These are phyloP conservation scores for Calonectria honghensis DNA, from an alignment of 2,329 filamentous ascomycete species.

Conservation along the genomic window DNA sequence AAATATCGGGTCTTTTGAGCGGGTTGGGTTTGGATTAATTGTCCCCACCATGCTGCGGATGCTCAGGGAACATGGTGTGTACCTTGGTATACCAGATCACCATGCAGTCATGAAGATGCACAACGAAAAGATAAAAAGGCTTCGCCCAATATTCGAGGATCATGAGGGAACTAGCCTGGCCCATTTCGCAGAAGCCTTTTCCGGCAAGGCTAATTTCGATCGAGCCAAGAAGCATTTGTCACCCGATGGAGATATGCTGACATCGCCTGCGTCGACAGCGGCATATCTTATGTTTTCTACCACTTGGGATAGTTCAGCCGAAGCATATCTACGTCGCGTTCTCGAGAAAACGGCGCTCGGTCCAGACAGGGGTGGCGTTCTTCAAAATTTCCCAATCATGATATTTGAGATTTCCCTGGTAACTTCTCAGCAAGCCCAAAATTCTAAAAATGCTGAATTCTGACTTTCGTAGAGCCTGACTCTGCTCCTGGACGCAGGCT, in stretches of 20 bases:
- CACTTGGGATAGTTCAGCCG: not conserved
- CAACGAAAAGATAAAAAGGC: not conserved
- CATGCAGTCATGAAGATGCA: constrained; percentile 6
- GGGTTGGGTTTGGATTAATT: not conserved
- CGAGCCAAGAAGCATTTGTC: not conserved
- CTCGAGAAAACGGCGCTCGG: constrained; percentile 9
- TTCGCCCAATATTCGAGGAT: not conserved
- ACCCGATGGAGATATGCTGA: constrained; percentile 7
- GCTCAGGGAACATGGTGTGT: not conserved
- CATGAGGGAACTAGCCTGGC: not conserved
- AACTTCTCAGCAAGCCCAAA: not conserved
- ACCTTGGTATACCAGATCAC: not conserved
- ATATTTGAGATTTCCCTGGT: constrained; percentile 13
- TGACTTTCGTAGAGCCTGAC: not conserved
- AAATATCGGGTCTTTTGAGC: constrained; percentile 15
- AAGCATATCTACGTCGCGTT: not conserved
- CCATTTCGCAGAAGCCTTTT: constrained; percentile 10
- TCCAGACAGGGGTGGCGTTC: not conserved
- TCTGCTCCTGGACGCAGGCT: not conserved
- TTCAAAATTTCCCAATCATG: constrained; percentile 9
- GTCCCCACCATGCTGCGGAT: constrained; percentile 1
- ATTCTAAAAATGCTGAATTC: too few species aligned
- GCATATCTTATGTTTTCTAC: not conserved
- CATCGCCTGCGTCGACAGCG: not conserved
- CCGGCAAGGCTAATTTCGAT: not conserved